Conservation (phyloP, 768 basidiomycete genomes). For the Cyclocybe cylindracea region DNA sequence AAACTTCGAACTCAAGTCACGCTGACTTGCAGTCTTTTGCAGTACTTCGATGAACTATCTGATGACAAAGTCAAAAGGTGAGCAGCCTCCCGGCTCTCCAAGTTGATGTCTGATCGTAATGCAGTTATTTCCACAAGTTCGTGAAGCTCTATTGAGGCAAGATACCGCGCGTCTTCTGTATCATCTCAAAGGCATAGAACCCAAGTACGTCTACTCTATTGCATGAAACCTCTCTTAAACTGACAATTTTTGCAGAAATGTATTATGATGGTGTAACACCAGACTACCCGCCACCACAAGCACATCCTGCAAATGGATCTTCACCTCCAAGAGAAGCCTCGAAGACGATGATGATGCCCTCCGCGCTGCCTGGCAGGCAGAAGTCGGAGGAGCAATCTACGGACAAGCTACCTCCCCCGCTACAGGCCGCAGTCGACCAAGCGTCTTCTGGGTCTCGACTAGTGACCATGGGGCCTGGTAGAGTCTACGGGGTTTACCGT, state of each 20-base stretch:
- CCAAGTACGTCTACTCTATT: constrained; percentile 44
- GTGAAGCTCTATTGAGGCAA: constrained; percentile 54
- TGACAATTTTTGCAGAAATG: constrained; percentile 16
- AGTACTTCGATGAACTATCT: constrained; percentile 90
- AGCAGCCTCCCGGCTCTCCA: constrained; percentile 46
- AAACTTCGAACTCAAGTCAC: constrained; percentile 1
- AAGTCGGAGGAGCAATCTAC: constrained; percentile 55
- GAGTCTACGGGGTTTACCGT: too few relatives aligned
- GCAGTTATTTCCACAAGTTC: constrained; percentile 91
- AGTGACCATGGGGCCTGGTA: too few relatives aligned
- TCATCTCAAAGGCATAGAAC: constrained; percentile 69
- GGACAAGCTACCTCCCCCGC: constrained; percentile 22
- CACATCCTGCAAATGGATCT: constrained; percentile 91
- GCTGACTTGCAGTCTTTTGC: background rate
- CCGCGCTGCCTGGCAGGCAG: constrained; percentile 58
- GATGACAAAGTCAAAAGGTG: constrained; percentile 79
- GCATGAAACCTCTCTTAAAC: background rate
- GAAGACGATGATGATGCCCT: constrained; percentile 56
- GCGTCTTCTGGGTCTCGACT: constrained; percentile 2
- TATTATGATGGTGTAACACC: constrained; percentile 62
- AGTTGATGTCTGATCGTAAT: constrained; percentile 29
- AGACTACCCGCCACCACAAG: constrained; percentile 62
- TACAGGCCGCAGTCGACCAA: constrained; percentile 9
- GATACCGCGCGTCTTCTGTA: background rate
- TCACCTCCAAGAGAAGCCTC: constrained; percentile 64